phyloP scores from a whole-genome alignment of 176 grass and related monocot genomes.

The Canna indica region DNA sequence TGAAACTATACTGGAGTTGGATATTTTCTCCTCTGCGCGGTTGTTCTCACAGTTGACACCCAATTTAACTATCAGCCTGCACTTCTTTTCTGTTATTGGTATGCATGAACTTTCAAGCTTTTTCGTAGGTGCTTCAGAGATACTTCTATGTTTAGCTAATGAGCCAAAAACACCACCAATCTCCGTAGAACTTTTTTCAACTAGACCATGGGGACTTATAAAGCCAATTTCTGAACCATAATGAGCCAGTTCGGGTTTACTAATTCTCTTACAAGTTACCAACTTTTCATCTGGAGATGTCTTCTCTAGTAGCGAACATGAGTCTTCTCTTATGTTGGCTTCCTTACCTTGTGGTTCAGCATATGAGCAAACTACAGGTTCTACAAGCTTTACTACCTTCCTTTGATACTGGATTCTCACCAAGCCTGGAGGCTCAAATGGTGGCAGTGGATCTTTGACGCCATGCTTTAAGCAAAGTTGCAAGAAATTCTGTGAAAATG shows the following conservation, averaged over 20 bases:
- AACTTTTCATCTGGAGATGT: not conserved
- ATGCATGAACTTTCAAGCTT: not conserved
- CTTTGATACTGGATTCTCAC: constrained; percentile 34
- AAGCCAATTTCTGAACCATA: not conserved
- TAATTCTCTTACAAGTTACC: not conserved
- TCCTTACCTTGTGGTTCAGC: not conserved
- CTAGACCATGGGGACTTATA: not conserved
- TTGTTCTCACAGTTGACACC: constrained; percentile 30
- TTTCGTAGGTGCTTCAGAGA: not conserved
- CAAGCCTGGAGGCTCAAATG: constrained; percentile 69
- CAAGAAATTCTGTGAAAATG: constrained; percentile 47
- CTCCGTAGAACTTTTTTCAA: not conserved
- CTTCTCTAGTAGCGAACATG: not conserved
- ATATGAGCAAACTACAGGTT: constrained; percentile 14
- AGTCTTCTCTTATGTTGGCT: not conserved
- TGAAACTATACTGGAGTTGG: constrained; percentile 45
- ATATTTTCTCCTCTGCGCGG: constrained; percentile 40
- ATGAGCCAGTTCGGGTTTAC: not conserved
- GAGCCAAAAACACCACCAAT: not conserved
- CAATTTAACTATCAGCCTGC: constrained; percentile 54
- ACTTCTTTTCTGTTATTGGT: constrained; percentile 50
- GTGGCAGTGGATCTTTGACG: constrained; percentile 60
- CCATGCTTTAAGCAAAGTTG: constrained; percentile 69
- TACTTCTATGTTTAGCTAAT: not conserved
- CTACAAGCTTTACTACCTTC: constrained; percentile 13